These are phyloP conservation scores for Sanghuangporus sanghuang DNA, from an alignment of 1,284 basidiomycete genomes.

Conservation along the genomic window DNA sequence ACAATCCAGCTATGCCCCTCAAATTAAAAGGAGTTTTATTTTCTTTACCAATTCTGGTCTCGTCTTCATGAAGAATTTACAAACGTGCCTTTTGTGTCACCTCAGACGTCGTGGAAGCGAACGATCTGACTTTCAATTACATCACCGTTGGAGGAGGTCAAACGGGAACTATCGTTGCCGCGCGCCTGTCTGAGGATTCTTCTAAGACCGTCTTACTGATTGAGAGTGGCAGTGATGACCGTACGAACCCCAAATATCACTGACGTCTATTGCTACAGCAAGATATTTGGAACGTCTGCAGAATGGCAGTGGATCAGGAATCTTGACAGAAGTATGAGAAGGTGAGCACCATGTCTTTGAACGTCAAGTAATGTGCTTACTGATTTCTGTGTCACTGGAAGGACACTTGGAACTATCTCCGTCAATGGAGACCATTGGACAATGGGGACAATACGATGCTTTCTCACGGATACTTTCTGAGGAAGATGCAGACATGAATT, in stretches of 20 bases:
- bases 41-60: not conserved
- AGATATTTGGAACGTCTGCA: slow-evolving; percentile 38
- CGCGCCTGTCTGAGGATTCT: slow-evolving; percentile 53
- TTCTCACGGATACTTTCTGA: slow-evolving; percentile 45
- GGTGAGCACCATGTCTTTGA: slow-evolving; percentile 29
- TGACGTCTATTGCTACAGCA: slow-evolving; percentile 43
- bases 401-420: slow-evolving; percentile 51
- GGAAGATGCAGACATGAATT: slow-evolving; percentile 42
- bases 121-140: slow-evolving; percentile 50
- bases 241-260: slow-evolving; percentile 40
- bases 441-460: slow-evolving; percentile 53
- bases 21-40: not conserved
- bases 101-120: not conserved
- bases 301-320: slow-evolving; percentile 48
- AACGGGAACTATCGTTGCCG: slow-evolving; percentile 57
- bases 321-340: slow-evolving; percentile 39
- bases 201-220: slow-evolving; percentile 46
- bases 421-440: slow-evolving; percentile 58
- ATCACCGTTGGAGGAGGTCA: slow-evolving; percentile 64
- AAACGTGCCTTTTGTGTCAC: slow-evolving; percentile 10
- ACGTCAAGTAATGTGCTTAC: not conserved
- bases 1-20: not conserved
- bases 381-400: slow-evolving; percentile 33
- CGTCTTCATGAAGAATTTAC: not conserved
- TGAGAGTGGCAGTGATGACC: slow-evolving; percentile 51